Evolutionary conservation across 1,139 yeast genomes (phyloP), one percentile per base, ranked within the genome.

Genomic region (Kurtzmaniella natalensis): DNA sequence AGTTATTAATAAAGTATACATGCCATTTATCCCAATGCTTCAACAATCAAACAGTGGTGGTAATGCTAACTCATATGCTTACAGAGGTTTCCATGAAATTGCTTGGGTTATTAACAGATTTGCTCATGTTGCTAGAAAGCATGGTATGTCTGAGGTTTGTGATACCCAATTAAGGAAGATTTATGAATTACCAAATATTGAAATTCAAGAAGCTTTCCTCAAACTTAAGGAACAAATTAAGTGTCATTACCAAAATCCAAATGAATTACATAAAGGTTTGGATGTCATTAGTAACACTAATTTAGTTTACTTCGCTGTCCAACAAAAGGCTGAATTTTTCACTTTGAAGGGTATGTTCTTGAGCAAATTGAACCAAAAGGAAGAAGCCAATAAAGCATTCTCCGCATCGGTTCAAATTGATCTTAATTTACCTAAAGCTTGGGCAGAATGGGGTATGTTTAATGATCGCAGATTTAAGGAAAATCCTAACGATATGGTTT

Each of bases 381-480:
- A 89, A 41, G 97, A 92, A 50, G 98, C 99, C 7, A 89, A 92
- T 54, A 95, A 89, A 54, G 96, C 96, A 0, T 92, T 92, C 64
- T 95, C 97, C 1, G 85, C 96, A 1, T 96, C 98, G 3, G 97
- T 94, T 17, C 97, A 92, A 57, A 81, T 89, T 40, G 98, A 94
- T 52, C 73, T 89, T 47, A 87, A 88, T 48, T 63, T 92, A 36
- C 96, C 98, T 2, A 92, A 92, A 53, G 98, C 98, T 0, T 94
- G 99, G 99, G 97, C 97, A 2, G 97, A 94, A 57, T 94, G 98
- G 98, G 99, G 98, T 41, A 78, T 79, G 54, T 94, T 88, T 62
- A 92, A 88, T 53, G 98, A 94, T 47, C 77, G 82, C 31, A 69
- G 96, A 33, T 81, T 87, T 57, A 85, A 86, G 47, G 95, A 87